Conservation (phyloP, 768 basidiomycete species). For the Russula vinacea region DNA sequence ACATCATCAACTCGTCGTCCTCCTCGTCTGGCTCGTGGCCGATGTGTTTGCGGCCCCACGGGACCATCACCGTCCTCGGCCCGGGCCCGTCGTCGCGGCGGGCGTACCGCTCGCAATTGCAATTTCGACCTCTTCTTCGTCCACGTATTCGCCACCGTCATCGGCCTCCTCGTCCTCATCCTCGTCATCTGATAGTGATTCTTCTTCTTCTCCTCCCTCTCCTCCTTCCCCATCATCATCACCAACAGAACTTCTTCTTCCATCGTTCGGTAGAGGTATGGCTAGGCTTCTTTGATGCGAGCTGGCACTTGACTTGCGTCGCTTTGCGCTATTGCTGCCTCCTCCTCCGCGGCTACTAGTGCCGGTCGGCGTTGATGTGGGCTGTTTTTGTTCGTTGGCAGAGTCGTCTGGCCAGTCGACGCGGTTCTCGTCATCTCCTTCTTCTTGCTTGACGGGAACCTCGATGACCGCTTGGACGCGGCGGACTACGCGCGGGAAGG, state of each 20-base stretch:
- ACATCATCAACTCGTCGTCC: slow-evolving; percentile 62
- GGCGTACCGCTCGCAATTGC: slow-evolving; percentile 6
- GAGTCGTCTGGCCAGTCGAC: slow-evolving; percentile 19
- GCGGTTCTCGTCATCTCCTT: slow-evolving; percentile 35
- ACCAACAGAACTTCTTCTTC: slow-evolving; percentile 20
- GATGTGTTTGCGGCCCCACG: slow-evolving; percentile 26
- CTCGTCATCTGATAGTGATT: slow-evolving; percentile 9
- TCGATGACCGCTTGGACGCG: slow-evolving; percentile 60
- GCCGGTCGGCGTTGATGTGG: neutral
- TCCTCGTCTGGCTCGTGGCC: slow-evolving; percentile 38
- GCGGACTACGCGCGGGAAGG: slow-evolving; percentile 47
- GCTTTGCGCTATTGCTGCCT: slow-evolving; percentile 32
- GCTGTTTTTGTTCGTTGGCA: neutral
- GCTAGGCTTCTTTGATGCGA: slow-evolving; percentile 24
- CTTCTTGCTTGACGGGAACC: slow-evolving; percentile 63
- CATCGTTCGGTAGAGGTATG: slow-evolving; percentile 21
- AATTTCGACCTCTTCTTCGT: slow-evolving; percentile 30
- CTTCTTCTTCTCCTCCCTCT: slow-evolving; percentile 36
- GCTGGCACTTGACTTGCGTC: slow-evolving; percentile 34
- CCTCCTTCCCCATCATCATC: slow-evolving; percentile 41
- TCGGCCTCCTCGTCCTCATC: neutral
- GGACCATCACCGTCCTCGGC: slow-evolving; percentile 8
- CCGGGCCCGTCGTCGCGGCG: no score
- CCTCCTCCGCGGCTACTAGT: neutral
- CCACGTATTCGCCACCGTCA: slow-evolving; percentile 22